These are phyloP conservation scores for Thozetella sp. DNA, from an alignment of 495 filamentous ascomycete species.

Conservation along the genomic window DNA sequence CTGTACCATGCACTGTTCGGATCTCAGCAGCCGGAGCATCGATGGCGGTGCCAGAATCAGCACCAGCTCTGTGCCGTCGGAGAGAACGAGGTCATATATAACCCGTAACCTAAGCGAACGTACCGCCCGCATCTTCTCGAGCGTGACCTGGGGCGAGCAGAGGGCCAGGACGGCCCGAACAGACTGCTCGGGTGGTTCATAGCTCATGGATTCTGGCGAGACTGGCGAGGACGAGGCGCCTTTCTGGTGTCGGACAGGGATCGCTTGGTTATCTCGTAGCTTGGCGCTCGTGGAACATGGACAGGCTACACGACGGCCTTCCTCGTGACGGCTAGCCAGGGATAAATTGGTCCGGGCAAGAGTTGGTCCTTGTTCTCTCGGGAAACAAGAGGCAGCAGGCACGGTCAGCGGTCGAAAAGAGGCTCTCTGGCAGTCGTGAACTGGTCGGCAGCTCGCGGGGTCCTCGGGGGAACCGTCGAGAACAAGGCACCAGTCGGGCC, in stretches of 20 bases:
- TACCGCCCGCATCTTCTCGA: constrained; percentile 25
- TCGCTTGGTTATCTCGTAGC: not conserved
- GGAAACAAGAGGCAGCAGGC: too few relatives aligned
- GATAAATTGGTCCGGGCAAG: not conserved
- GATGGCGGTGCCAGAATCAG: constrained; percentile 34
- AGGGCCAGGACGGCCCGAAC: constrained; percentile 31
- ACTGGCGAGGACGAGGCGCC: constrained; percentile 1
- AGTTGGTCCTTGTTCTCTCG: not conserved
- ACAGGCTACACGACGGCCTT: not conserved
- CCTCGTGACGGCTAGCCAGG: not conserved
- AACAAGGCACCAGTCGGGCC: too few relatives aligned
- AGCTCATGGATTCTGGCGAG: constrained; percentile 31
- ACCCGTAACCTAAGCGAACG: constrained; percentile 30
- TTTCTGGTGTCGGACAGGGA: not conserved
- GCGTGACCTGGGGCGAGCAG: constrained; percentile 20
- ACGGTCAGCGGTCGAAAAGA: too few relatives aligned
- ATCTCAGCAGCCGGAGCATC: constrained; percentile 36
- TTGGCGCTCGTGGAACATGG: not conserved
- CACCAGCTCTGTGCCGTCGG: constrained; percentile 27
- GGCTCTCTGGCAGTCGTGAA: too few relatives aligned
- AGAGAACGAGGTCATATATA: constrained; percentile 31
- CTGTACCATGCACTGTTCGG: constrained; percentile 31
- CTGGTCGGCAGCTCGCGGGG: too few relatives aligned
- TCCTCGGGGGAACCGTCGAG: too few relatives aligned
- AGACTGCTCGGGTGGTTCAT: constrained; percentile 26